Percentiles rank a stretch among this genome's conserved stretches.
Evolutionary conservation across 2,329 filamentous ascomycete genomes (phyloP).

Genomic region (Aspergillus cejpii): DNA sequence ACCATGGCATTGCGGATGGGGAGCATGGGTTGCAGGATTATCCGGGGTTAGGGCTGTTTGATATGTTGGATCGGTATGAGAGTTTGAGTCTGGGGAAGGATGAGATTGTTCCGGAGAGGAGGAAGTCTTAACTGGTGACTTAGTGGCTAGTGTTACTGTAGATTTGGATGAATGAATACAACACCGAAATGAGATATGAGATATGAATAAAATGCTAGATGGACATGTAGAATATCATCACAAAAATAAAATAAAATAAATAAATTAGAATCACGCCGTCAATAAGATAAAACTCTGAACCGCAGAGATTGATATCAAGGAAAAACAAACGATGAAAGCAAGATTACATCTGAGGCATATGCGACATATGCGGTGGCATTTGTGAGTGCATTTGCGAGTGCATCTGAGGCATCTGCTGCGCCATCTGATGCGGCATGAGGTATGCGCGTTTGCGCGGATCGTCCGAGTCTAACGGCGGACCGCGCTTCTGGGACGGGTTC

Average conservation of each 20-base stretch:
- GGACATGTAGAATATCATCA: too few relatives aligned
- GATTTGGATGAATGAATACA: too few relatives aligned
- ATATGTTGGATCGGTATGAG: conserved; percentile 38
- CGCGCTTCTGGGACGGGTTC: conserved; percentile 18
- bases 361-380: background rate
- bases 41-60: conserved; percentile 26
- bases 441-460: conserved; percentile 20
- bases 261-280: too few relatives aligned
- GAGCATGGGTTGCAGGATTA: conserved; percentile 21
- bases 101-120: conserved; percentile 20
- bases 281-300: too few relatives aligned
- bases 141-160: too few relatives aligned
- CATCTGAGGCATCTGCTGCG: background rate
- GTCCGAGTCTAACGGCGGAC: conserved; percentile 11
- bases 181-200: too few relatives aligned
- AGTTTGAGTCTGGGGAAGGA: conserved; percentile 35
- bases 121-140: conserved; percentile 7
- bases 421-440: conserved; percentile 16
- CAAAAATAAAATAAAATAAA: too few relatives aligned
- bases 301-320: too few relatives aligned
- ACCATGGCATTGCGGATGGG: conserved; percentile 18
- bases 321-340: background rate
- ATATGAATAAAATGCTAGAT: too few relatives aligned
- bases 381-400: background rate
- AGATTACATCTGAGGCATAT: conserved; percentile 13